These are phyloP conservation scores for Candida ascalaphidarum DNA, from an alignment of 805 yeast species.

Conservation along the genomic window DNA sequence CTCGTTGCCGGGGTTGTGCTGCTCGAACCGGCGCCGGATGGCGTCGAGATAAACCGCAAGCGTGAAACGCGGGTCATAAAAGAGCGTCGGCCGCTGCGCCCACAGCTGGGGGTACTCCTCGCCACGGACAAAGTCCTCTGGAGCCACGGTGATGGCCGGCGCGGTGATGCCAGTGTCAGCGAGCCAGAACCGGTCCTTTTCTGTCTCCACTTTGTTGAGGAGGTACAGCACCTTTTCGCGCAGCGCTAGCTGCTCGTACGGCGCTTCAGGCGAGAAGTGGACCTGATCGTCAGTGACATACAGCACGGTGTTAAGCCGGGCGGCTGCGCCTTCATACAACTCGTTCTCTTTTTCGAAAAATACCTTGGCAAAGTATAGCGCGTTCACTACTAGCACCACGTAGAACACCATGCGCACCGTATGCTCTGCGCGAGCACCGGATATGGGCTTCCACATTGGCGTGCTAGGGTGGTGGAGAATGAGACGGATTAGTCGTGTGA, in stretches of 20 bases:
- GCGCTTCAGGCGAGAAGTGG: conserved; percentile 5
- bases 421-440: too few species aligned
- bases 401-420: conserved; percentile 10
- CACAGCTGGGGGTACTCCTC: neutral
- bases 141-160: conserved; percentile 1
- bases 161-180: conserved; percentile 6
- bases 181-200: conserved; percentile 8
- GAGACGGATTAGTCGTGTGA: too few species aligned
- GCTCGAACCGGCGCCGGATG: conserved; percentile 1
- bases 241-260: conserved; percentile 9
- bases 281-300: conserved; percentile 14
- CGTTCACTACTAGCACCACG: conserved; percentile 11
- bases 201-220: neutral
- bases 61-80: conserved; percentile 13
- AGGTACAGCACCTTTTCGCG: conserved; percentile 4
- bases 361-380: conserved; percentile 10
- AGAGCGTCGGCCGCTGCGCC: neutral
- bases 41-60: conserved; percentile 9
- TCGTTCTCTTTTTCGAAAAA: conserved; percentile 11
- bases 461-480: too few species aligned
- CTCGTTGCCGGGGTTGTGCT: conserved; percentile 4
- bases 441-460: too few species aligned
- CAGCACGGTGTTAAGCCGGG: conserved; percentile 1
- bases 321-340: conserved; percentile 4
- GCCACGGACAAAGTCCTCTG: conserved; percentile 1